Percentiles rank a stretch among this genome's conserved stretches.
phyloP scores from a whole-genome alignment of 805 yeast genomes.

The Pichia thaimueangensis region DNA sequence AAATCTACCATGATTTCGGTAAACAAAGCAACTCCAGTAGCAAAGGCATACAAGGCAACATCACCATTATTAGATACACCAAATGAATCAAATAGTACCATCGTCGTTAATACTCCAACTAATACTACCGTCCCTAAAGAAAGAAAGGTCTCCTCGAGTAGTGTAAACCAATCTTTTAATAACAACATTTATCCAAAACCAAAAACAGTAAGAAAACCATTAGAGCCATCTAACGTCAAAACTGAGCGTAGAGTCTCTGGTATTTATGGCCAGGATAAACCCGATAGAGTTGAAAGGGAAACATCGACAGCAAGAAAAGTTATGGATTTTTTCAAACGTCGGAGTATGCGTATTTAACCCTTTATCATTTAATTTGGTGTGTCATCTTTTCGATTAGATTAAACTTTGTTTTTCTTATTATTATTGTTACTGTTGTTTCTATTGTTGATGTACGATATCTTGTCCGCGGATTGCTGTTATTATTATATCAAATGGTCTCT shows the following conservation, averaged over 20 bases:
- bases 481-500: too few relatives aligned
- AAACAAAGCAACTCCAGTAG: too few relatives aligned
- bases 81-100: too few relatives aligned
- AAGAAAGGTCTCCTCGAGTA: slow-evolving; percentile 1
- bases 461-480: too few relatives aligned
- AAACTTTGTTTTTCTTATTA: too few relatives aligned
- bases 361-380: not conserved
- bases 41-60: too few relatives aligned
- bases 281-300: slow-evolving; percentile 38
- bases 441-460: too few relatives aligned
- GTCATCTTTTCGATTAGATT: not conserved
- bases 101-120: not conserved
- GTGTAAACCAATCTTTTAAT: not conserved
- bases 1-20: too few relatives aligned
- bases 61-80: too few relatives aligned
- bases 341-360: slow-evolving; percentile 40
- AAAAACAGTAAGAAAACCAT: slow-evolving; percentile 10
- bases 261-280: not conserved
- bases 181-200: not conserved
- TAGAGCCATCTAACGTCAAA: slow-evolving; percentile 13
- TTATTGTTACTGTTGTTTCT: not conserved
- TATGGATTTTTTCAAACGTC: slow-evolving; percentile 71
- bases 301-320: slow-evolving; percentile 73
- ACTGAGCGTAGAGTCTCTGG: slow-evolving; percentile 7
- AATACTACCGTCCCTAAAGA: not conserved